Evolutionary conservation across 768 basidiomycete genomes (phyloP), one percentile per base, ranked within the genome.

Genomic region (Hysterangium stoloniferum): DNA sequence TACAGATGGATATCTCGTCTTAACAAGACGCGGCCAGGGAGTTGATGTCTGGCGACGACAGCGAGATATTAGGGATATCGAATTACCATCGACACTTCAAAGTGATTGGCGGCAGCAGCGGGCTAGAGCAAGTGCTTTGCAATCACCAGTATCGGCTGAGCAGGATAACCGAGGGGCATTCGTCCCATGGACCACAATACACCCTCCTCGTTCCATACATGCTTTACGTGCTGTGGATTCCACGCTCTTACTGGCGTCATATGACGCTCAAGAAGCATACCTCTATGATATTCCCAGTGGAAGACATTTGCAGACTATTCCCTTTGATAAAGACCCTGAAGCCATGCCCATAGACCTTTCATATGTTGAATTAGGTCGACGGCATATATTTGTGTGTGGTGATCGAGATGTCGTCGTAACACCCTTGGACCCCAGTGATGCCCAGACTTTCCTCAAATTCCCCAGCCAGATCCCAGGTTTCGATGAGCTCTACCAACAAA

Each of bases 151-250:
- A 31, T 51, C 49, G 27, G 13, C 17, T 41, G 29, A 24, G 9
- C 38, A 51, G 13, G 28, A 51, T 22, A 40, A 51, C 20, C 24
- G 49, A 43, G 49, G 49, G 4, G 49, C 49, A 29, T 87, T 88
- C 60, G 66, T 62, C 25, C 77, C 85, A 0, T 84, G 81, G 76
- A 77, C 78, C 0, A 62, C 81, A 20, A 64, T 88, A 9, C 60
- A 59, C 4, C 64, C 73, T 43, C 78, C 80, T 4, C 68, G 67
- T 24, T 6, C n/a, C 12, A 59, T 66, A 4, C 63, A 58, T 4
- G 85, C 85, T 0, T 87, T 76, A 63, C 76, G 84, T 13, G 77
- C 86, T 52, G 79, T 78, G 6, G 82, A 82, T 59, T 86, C 86
- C 1, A 76, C 72, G 9, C 66, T 90, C 6, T 64, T 84, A 2